phyloP scores from a whole-genome alignment of 768 basidiomycete genomes.

The Boletus eberwhitei region DNA sequence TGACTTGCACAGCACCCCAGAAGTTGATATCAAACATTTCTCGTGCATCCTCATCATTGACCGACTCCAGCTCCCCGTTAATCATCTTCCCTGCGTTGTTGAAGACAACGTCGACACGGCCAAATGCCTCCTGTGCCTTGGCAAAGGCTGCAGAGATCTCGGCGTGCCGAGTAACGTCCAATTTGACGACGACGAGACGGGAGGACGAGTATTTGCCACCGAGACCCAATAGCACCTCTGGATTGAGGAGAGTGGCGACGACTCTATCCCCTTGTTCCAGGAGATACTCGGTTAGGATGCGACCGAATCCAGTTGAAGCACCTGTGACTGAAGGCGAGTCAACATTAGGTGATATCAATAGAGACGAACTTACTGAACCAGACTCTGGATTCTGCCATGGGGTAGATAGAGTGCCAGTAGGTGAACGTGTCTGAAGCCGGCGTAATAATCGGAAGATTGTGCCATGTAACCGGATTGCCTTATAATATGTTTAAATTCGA shows the following conservation, averaged over 20 bases:
- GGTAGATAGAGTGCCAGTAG: neutral
- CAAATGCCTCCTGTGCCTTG: constrained; percentile 30
- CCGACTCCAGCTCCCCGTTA: constrained; percentile 34
- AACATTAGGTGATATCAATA: too few species aligned
- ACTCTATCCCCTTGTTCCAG: constrained; percentile 36
- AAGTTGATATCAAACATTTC: constrained; percentile 38
- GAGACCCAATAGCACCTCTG: constrained; percentile 32
- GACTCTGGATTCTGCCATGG: neutral
- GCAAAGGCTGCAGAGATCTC: constrained; percentile 30
- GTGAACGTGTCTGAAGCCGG: too few species aligned
- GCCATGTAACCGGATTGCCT: too few species aligned
- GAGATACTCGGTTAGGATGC: constrained; percentile 31
- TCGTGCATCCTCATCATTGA: constrained; percentile 30
- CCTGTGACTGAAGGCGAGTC: constrained; percentile 35
- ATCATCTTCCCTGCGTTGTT: constrained; percentile 35
- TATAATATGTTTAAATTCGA: too few species aligned
- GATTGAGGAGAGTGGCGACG: constrained; percentile 44
- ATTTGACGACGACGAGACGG: constrained; percentile 20
- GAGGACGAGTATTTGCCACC: constrained; percentile 21
- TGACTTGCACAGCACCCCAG: constrained; percentile 32
- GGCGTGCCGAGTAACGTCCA: constrained; percentile 30
- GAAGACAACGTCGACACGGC: constrained; percentile 37
- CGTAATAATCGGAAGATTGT: too few species aligned
- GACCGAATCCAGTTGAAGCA: constrained; percentile 39
- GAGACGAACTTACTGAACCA: neutral